Evolutionary conservation across 352 stramenopile species (phyloP).

Genomic region (Achlya hypogyna): DNA sequence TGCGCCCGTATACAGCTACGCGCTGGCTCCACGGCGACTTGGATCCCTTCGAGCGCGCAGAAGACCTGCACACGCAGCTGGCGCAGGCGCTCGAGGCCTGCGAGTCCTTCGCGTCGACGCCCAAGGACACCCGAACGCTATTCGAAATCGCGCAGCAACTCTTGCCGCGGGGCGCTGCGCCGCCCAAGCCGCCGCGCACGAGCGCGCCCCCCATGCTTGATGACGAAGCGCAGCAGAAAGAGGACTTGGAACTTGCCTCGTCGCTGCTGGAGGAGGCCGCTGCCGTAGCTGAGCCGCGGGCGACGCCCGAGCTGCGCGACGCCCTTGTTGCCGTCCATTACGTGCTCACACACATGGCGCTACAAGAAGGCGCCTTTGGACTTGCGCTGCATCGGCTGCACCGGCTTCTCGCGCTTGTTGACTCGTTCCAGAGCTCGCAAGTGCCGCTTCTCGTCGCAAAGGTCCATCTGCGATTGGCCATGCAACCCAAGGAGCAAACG

Average conservation of each 20-base stretch:
- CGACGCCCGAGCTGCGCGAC: neutral
- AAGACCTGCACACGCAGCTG: slow-evolving; percentile 3
- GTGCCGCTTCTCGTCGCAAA: slow-evolving; percentile 14
- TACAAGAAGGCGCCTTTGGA: neutral
- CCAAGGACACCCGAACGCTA: neutral
- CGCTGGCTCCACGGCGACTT: neutral
- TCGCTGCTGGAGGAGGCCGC: neutral
- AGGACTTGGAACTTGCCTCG: slow-evolving; percentile 14
- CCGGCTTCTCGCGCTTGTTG: neutral
- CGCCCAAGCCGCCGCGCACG: neutral
- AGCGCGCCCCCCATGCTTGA: slow-evolving; percentile 1
- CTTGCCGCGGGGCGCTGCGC: neutral
- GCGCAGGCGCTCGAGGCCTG: slow-evolving; percentile 7
- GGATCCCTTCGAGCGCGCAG: neutral
- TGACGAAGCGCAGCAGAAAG: slow-evolving; percentile 19
- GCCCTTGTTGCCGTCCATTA: slow-evolving; percentile 9
- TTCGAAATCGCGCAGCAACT: slow-evolving; percentile 20
- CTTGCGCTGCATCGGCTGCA: slow-evolving; percentile 1
- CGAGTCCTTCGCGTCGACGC: slow-evolving; percentile 13
- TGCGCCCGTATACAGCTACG: neutral
- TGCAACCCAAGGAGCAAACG: neutral
- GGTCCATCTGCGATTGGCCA: slow-evolving; percentile 8
- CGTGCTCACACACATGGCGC: slow-evolving; percentile 8
- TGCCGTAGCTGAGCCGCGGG: neutral
- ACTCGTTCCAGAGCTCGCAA: slow-evolving; percentile 12